Evolutionary conservation across 2,329 filamentous ascomycete genomes (phyloP).

Genomic region (Pseudocercospora fuligena): DNA sequence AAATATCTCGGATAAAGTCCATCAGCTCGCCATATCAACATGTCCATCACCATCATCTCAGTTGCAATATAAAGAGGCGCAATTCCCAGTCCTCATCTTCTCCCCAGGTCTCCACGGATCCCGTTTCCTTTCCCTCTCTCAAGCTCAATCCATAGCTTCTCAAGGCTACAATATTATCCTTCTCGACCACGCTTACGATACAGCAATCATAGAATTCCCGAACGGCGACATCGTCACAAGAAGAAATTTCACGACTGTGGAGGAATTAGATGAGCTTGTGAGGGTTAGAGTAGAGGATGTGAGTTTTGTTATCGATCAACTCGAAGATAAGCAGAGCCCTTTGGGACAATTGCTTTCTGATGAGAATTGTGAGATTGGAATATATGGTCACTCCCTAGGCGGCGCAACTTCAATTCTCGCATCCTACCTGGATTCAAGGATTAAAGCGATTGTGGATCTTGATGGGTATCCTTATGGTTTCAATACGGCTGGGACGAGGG

Average conservation of each 20-base stretch:
- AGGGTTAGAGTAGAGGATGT: conserved; percentile 40
- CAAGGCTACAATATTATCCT: conserved; percentile 53
- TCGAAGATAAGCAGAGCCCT: conserved; percentile 18
- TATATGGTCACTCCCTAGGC: conserved; percentile 45
- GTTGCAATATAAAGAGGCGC: conserved; percentile 1
- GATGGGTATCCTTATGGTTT: conserved; percentile 43
- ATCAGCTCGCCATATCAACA: conserved; percentile 18
- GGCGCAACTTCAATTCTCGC: conserved; percentile 45
- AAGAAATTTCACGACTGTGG: conserved; percentile 24
- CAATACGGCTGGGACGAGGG: conserved; percentile 11
- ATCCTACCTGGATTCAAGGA: conserved; percentile 39
- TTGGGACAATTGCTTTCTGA: background rate
- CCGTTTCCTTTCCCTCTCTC: conserved; percentile 50
- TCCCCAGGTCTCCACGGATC: conserved; percentile 53
- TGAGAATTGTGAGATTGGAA: conserved; percentile 36
- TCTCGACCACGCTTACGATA: conserved; percentile 57
- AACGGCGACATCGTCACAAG: conserved; percentile 44
- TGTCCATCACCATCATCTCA: conserved; percentile 4
- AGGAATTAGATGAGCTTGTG: conserved; percentile 15
- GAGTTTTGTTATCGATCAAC: conserved; percentile 45
- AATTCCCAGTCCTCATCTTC: conserved; percentile 45
- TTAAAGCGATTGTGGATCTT: conserved; percentile 48
- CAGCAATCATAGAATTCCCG: conserved; percentile 53
- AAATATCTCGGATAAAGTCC: conserved; percentile 20
- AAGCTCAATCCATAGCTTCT: conserved; percentile 53